Evolutionary conservation across 2,329 filamentous ascomycete species (phyloP), one percentile per base, ranked within the genome.

Genomic region (Aspergillus sojae): DNA sequence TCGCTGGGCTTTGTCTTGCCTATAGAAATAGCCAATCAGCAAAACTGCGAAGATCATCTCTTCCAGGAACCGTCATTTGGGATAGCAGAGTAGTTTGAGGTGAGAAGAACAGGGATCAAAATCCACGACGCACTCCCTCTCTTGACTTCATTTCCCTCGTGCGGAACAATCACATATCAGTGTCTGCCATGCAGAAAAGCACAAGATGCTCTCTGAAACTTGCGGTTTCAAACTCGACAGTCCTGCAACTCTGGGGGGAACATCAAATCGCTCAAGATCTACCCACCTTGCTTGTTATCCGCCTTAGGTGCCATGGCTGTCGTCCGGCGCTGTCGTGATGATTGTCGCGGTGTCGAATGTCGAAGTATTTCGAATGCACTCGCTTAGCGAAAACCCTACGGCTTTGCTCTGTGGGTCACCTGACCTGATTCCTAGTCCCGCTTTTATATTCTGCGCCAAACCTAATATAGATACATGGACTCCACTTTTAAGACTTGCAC

Each of bases 1-100:
- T 82, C 82, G 76, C 81, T 83, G 75, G 84, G 79, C 88, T 95
- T 95, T 82, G 74, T 70, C 76, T 78, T 73, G 75, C 74, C 77
- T 79, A 66, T 71, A 66, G 26, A 68, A 65, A 64, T 65, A 67
- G 63, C 61, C 26, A 58, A 57, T 64, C 36, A 62, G 58, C 19
- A 61, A n/a, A 39, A 39, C 12, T 23, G 30, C 16, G 11, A 58
- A 57, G 43, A 52, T 45, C 43, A 21, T 26, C 32, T 53, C 28
- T 30, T 34, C 45, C 23, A 26, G 12, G 32, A 26, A n/a, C 16
- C 3, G 34, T 21, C 21, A 23, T 55, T 39, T 36, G 10, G 11
- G 21, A 28, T 36, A 26, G 52, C 34, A 39, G 4, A 23, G 12
- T 7, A 23, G 10, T 14, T 41, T 39, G n/a, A 23, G 32, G 16